Conservation (phyloP, 75 land plant species). For the Picea glauca region DNA sequence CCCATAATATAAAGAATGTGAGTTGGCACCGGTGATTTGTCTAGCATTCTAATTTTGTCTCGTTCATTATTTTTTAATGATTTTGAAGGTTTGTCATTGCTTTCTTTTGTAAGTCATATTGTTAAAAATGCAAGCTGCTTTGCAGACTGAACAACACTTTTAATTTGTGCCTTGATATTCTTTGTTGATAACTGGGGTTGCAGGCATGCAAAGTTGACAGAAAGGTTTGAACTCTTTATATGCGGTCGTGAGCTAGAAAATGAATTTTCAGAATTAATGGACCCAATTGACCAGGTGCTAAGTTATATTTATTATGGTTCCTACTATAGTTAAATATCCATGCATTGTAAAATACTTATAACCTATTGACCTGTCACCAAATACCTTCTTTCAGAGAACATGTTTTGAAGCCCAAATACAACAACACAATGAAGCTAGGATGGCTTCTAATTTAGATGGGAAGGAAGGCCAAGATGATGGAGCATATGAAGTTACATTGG, state of each 20-base stretch:
- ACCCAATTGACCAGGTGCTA: constrained; percentile 56
- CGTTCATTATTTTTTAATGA: too few species aligned
- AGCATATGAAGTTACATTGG: too few species aligned
- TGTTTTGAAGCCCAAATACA: constrained; percentile 76
- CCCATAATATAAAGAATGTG: too few species aligned
- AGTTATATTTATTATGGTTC: constrained; percentile 21
- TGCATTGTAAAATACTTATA: too few species aligned
- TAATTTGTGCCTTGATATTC: too few species aligned
- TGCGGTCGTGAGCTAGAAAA: constrained; percentile 92
- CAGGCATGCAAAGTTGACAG: constrained; percentile 66
- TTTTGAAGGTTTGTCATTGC: too few species aligned
- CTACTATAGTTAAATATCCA: too few species aligned
- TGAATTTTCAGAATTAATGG: constrained; percentile 91
- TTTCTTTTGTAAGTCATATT: too few species aligned
- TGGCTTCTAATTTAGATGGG: constrained; percentile 16
- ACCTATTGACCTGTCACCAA: neutral
- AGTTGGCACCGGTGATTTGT: too few species aligned
- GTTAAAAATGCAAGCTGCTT: too few species aligned
- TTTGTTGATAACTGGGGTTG: neutral
- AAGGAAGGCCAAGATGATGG: constrained; percentile 5
- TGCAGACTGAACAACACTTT: too few species aligned
- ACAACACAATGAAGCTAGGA: constrained; percentile 62
- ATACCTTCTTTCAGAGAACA: constrained; percentile 34
- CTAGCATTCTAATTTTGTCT: too few species aligned
- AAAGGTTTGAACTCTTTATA: constrained; percentile 91